Evolutionary conservation across 129 eudicot genomes (phyloP), one percentile per base, ranked within the genome.

Genomic region (Lactuca saligna): DNA sequence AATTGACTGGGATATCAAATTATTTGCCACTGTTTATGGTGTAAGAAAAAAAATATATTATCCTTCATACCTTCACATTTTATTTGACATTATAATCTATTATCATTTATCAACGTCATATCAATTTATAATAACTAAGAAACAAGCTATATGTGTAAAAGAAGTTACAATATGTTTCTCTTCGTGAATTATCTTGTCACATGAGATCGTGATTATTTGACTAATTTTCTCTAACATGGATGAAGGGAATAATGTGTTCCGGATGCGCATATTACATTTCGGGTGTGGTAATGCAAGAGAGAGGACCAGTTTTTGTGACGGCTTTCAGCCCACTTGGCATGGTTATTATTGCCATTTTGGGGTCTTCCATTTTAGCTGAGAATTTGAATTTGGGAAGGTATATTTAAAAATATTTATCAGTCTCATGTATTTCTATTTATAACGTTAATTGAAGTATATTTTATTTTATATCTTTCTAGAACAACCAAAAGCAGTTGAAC

Each of bases 251-350:
- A 8, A 13, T 87, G 15, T 71, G 87, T 66, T 93, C 99, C 4
- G 99, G 97, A 46, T 58, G 79, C 16, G 68, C 49, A 7, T 93
- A 87, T 74, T 93, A 84, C 74, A 14, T 89, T 0, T 80, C 87
- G 29, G 97, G 97, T 69, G 29, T 89, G 17, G 79, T 93, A 51
- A 87, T 93, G 97, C 81, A 85, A 58, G 78, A 69, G 41, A 80
- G 80, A 71, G 99, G 99, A 14, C 99, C 99, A 0, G 90, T 93
- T 75, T 89, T 93, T 59, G 97, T 93, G 49, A 85, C 99, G 3
- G 86, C 95, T 20, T 89, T 93, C 53, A 93, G 69, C 60, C 99
- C 97, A 31, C 80, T 93, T 38, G 60, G 64, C 60, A 85, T 89
- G 99, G 85, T 93, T 15, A 75, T 93, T 54, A 82, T 85, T 38